Evolutionary conservation across 208 protist genomes (phyloP).

Genomic region (Tritrichomonas musculus): DNA sequence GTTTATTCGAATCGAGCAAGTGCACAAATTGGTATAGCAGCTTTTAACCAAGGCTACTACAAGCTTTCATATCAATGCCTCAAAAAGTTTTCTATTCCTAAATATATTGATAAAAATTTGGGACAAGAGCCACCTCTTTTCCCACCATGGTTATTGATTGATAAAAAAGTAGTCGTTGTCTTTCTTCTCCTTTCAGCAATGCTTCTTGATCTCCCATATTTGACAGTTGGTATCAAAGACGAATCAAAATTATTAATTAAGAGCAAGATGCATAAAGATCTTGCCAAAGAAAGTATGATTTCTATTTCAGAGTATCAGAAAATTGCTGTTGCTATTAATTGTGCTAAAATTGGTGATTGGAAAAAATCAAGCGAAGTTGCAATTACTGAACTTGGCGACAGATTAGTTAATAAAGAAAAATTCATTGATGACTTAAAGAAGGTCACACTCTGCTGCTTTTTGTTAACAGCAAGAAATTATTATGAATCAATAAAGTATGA

Average conservation of each 20-base stretch:
- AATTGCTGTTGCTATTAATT: background rate
- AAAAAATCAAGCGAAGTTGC: background rate
- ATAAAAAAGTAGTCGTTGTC: background rate
- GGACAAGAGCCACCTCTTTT: background rate
- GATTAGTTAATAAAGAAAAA: background rate
- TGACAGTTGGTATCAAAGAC: background rate
- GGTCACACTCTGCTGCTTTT: background rate
- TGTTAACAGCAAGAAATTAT: background rate
- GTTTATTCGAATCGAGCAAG: background rate
- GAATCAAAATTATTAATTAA: background rate
- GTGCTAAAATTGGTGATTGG: background rate
- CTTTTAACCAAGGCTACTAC: background rate
- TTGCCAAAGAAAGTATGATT: background rate
- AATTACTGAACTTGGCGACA: background rate
- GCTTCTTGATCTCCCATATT: background rate
- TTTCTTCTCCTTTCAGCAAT: background rate
- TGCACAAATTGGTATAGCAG: background rate
- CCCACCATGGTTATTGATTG: background rate
- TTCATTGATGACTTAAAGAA: background rate
- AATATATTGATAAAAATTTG: background rate
- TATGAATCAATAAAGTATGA: background rate
- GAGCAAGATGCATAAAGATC: background rate
- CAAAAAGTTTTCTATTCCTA: background rate
- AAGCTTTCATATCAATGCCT: background rate
- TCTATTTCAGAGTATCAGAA: background rate